A percentile compares a stretch with the other conserved stretches of the same genome.
Evolutionary conservation across 225 moss, liverwort and hornwort genomes (phyloP).

Genomic region (Bryoerythrophyllum caledonicum): DNA sequence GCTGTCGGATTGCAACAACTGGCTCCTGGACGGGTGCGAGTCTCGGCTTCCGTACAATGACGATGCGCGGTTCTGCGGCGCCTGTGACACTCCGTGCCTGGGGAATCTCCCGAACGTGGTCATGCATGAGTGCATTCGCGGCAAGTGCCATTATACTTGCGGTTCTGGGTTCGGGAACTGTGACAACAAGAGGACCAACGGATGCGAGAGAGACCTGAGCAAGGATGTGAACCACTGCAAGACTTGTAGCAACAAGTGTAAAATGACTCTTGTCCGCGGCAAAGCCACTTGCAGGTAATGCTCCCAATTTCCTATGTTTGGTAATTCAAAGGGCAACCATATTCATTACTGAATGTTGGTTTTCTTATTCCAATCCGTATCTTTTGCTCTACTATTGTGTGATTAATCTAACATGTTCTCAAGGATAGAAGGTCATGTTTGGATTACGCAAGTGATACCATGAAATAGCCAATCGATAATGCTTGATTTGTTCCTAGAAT

Average conservation of each 20-base stretch:
- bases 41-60: background rate
- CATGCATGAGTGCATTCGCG: constrained; percentile 5
- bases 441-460: too few species aligned
- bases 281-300: background rate
- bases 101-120: background rate
- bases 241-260: background rate
- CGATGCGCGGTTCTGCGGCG: background rate
- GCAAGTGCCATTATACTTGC: constrained; percentile 14
- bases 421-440: too few species aligned
- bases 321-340: too few species aligned
- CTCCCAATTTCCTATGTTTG: background rate
- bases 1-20: constrained; percentile 16
- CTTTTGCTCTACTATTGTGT: too few species aligned
- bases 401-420: too few species aligned
- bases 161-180: background rate
- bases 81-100: background rate
- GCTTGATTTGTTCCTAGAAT: too few species aligned
- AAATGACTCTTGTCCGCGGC: background rate
- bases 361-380: too few species aligned
- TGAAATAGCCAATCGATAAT: too few species aligned
- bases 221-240: background rate
- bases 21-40: constrained; percentile 21
- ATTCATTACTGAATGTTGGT: background rate
- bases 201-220: background rate
- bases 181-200: background rate